Conservation (phyloP, 2,329 filamentous ascomycete genomes). For the Chalaropsis ovoidea region DNA sequence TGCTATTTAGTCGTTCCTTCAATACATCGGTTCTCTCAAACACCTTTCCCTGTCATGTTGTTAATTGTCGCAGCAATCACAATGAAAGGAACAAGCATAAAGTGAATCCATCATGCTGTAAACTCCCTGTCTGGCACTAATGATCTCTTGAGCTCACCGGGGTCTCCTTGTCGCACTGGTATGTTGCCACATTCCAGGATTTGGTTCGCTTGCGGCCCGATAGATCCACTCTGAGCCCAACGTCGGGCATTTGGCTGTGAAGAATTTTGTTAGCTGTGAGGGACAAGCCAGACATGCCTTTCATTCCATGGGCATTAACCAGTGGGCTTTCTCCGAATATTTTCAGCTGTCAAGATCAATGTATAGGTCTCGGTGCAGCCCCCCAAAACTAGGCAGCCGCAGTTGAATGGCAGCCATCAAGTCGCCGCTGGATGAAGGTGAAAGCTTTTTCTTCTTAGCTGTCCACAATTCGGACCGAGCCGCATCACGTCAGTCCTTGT, state of each 20-base stretch:
- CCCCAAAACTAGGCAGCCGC: too few species aligned
- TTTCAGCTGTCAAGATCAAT: background rate
- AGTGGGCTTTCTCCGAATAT: background rate
- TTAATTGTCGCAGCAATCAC: too few species aligned
- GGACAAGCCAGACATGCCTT: background rate
- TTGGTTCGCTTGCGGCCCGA: slow-evolving; percentile 2
- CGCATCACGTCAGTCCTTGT: background rate
- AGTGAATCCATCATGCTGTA: background rate
- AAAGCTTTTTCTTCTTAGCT: background rate
- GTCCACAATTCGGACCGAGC: background rate
- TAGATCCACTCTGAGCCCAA: slow-evolving; percentile 1
- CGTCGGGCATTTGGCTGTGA: background rate
- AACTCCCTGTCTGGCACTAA: background rate
- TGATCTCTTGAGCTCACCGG: background rate
- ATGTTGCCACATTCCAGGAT: background rate
- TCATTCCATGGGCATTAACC: background rate
- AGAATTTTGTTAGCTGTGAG: background rate
- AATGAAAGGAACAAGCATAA: background rate
- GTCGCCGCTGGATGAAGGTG: background rate
- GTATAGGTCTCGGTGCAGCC: too few species aligned
- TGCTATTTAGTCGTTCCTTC: background rate
- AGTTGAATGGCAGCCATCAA: too few species aligned
- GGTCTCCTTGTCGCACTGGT: background rate
- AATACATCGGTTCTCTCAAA: background rate
- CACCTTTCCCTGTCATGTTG: too few species aligned